phyloP scores from a whole-genome alignment of 805 yeast species.

The Yamadazyma paraphyllophila region DNA sequence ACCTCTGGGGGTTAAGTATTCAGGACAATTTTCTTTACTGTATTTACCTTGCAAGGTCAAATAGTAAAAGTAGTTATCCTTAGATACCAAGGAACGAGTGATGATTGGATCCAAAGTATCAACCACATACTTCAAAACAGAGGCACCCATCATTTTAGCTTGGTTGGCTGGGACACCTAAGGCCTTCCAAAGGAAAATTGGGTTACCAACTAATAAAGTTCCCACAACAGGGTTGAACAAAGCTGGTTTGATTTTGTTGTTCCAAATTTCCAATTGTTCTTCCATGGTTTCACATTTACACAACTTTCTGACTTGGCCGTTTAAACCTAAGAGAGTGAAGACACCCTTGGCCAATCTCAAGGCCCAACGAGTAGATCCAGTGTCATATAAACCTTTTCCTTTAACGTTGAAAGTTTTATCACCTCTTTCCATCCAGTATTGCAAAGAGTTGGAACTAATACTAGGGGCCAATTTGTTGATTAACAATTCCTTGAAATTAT shows the following conservation, averaged over 20 bases:
- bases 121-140: constrained; percentile 66
- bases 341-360: constrained; percentile 62
- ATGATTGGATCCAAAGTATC: constrained; percentile 80
- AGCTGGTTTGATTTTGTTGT: constrained; percentile 59
- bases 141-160: constrained; percentile 74
- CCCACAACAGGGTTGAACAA: constrained; percentile 70
- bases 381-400: constrained; percentile 69
- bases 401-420: constrained; percentile 50
- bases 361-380: constrained; percentile 89
- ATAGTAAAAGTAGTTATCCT: constrained; percentile 78
- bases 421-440: constrained; percentile 73
- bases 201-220: constrained; percentile 70
- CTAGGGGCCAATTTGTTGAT: constrained; percentile 60
- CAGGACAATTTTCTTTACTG: constrained; percentile 67
- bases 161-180: constrained; percentile 87
- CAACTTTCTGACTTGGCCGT: constrained; percentile 49
- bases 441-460: constrained; percentile 76
- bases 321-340: constrained; percentile 55
- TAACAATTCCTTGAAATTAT: constrained; percentile 43
- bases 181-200: constrained; percentile 84
- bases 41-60: constrained; percentile 64
- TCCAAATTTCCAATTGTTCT: constrained; percentile 68
- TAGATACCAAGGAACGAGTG: constrained; percentile 57
- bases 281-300: constrained; percentile 56
- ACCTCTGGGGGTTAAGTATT: constrained; percentile 62